Evolutionary conservation across 352 stramenopile genomes (phyloP), one percentile per base, ranked within the genome.

Genomic region (Phytophthora kernoviae): DNA sequence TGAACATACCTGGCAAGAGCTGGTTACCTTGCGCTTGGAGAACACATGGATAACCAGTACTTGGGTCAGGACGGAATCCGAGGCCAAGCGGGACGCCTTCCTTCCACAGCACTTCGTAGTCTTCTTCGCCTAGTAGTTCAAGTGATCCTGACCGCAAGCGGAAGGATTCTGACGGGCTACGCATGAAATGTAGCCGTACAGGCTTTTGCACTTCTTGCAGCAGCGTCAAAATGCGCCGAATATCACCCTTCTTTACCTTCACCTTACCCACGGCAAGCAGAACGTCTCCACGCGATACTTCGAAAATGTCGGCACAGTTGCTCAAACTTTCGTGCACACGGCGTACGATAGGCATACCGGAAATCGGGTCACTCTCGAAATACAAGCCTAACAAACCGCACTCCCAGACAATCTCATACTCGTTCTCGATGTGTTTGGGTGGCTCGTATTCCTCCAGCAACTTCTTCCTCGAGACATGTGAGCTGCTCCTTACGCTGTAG

Each of bases 391-490:
- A 68, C 7, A 94, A 54, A 12, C 87, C 87, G 20, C 84, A 93
- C 53, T 93, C 83, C 87, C 87, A 96, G n/a, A 91, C 85, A 33
- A 96, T 93, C 37, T 92, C 81, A 59, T 96, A 96, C 69, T 94
- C 83, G 58, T 87, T 82, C 33, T 81, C 64, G 34, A 94, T 81
- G 18, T 85, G 73, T 51, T 77, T 81, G 1, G 81, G 81, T 4
- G 83, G 82, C 18, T 83, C 70, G 58, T 94, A 91, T 37, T 78
- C 65, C 2, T 77, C 75, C 0, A 86, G 70, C 58, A 70, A n/a
- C 27, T 83, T 77, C 59, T 88, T 89, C 24, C 76, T 77, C 10
- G 81, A 90, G 11, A 77, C 65, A 4, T 67, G 84, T 21, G 73
- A 77, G 39, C 70, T 77, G 32, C 74, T 82, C 46, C 77, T 41